phyloP scores from a whole-genome alignment of 306 rosid species.

The Pyrus communis region DNA sequence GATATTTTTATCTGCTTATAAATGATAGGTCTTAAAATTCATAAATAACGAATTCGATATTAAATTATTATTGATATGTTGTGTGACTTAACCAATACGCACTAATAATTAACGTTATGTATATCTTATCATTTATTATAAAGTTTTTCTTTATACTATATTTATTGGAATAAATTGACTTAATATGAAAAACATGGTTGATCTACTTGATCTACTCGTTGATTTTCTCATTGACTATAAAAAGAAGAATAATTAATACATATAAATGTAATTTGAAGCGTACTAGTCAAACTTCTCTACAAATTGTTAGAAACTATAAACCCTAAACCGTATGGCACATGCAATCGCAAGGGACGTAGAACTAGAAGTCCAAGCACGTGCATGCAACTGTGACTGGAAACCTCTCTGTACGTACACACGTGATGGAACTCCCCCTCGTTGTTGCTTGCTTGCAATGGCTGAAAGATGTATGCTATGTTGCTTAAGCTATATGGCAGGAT shows the following conservation, averaged over 20 bases:
- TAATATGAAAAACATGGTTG: neutral
- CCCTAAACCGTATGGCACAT: neutral
- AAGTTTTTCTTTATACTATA: too few relatives aligned
- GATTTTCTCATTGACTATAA: neutral
- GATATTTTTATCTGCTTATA: too few relatives aligned
- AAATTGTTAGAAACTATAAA: neutral
- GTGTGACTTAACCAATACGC: too few relatives aligned
- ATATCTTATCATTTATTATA: too few relatives aligned
- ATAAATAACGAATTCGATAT: neutral
- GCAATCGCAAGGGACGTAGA: neutral
- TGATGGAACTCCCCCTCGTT: neutral
- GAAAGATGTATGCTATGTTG: neutral
- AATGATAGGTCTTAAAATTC: too few relatives aligned
- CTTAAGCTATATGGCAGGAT: neutral
- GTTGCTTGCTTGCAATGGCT: neutral
- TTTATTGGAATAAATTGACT: neutral
- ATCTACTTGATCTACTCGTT: neutral
- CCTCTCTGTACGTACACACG: neutral
- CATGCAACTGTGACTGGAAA: neutral
- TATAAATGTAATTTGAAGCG: neutral
- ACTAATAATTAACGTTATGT: too few relatives aligned
- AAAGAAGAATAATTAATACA: neutral
- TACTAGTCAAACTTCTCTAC: neutral
- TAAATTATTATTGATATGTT: too few relatives aligned
- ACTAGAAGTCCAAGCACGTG: neutral